Base-by-base conservation (phyloP, 305 asterid genomes). In the Fraxinus ornus region DNA sequence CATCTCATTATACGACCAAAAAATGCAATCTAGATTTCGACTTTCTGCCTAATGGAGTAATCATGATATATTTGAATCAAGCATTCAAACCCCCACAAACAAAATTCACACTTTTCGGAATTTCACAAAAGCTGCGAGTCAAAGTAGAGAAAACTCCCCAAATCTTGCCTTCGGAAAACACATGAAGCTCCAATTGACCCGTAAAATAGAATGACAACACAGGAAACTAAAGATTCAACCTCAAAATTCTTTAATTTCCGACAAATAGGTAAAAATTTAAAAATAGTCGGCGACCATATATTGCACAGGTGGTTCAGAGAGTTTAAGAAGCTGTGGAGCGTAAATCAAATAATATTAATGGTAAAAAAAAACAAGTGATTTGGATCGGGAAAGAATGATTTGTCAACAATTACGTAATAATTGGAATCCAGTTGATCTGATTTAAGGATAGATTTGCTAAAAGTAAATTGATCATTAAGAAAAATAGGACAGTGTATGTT, bases 341-440 rank as follows among this genome's bases (percentile, higher is more conserved):
- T 22, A 21, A 55, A 26, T 12, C 0, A 41, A 70, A 36, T 47
- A 76, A 36, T 36, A 79, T 32, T 17, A 75, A 24, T 30, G 37
- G 57, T 75, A 9, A 24, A 35, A 52, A 41, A 55, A 55, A 28
- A 22, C 28, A 60, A 60, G 78, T 5, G 60, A 26, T 62, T 41
- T 82, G 79, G 89, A 87, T 84, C 83, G 80, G 66, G 78, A 57
- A 76, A 28, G 52, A 78, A 57, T 70, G 79, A 70, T 78, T 52
- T 66, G 82, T 66, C 35, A 71, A 78, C 77, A 47, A 5, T 72
- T 33, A 26, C 5, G n/a, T 13, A 33, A 32, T 71, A 72, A 26
- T 72, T 72, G 24, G 44, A 72, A 72, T 72, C 22, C 24, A 5
- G 19, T 72, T 72, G 5, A 33, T 72, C 41, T 32, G 47, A 71